Evolutionary conservation across 2,329 filamentous ascomycete species (phyloP).

Genomic region (Fusarium ramigenum): DNA sequence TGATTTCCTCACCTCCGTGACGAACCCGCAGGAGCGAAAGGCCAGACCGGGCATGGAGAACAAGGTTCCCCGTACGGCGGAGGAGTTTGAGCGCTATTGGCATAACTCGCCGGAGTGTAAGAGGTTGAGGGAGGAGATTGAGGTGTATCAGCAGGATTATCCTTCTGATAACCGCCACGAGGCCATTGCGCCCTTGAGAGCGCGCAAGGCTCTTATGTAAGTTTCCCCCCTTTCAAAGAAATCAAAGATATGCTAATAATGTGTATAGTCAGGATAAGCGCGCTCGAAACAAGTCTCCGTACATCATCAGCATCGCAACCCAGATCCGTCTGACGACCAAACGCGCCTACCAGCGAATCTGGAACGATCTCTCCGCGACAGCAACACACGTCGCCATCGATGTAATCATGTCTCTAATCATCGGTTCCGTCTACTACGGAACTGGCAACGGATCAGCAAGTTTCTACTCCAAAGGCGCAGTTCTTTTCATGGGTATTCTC

Average conservation of each 20-base stretch:
- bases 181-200: slow-evolving; percentile 53
- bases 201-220: slow-evolving; percentile 55
- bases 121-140: slow-evolving; percentile 58
- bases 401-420: slow-evolving; percentile 66
- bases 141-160: slow-evolving; percentile 57
- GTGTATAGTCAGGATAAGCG: slow-evolving; percentile 58
- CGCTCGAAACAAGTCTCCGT: slow-evolving; percentile 64
- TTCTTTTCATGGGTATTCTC: slow-evolving; percentile 68
- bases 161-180: slow-evolving; percentile 53
- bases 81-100: slow-evolving; percentile 70
- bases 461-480: slow-evolving; percentile 64
- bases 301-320: slow-evolving; percentile 64
- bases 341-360: slow-evolving; percentile 62
- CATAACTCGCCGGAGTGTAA: slow-evolving; percentile 55
- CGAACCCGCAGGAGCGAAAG: slow-evolving; percentile 69
- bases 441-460: slow-evolving; percentile 59
- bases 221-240: accelerated
- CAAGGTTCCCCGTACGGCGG: slow-evolving; percentile 71
- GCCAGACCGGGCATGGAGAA: slow-evolving; percentile 66
- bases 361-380: slow-evolving; percentile 61
- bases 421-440: slow-evolving; percentile 69
- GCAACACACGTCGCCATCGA: slow-evolving; percentile 57
- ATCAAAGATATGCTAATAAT: not conserved
- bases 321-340: slow-evolving; percentile 62
- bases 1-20: slow-evolving; percentile 76